A percentile compares a stretch with the other conserved stretches of the same genome.
These are phyloP conservation scores for Elsinoe ampelina DNA, from an alignment of 2,329 filamentous ascomycete species.

Conservation along the genomic window DNA sequence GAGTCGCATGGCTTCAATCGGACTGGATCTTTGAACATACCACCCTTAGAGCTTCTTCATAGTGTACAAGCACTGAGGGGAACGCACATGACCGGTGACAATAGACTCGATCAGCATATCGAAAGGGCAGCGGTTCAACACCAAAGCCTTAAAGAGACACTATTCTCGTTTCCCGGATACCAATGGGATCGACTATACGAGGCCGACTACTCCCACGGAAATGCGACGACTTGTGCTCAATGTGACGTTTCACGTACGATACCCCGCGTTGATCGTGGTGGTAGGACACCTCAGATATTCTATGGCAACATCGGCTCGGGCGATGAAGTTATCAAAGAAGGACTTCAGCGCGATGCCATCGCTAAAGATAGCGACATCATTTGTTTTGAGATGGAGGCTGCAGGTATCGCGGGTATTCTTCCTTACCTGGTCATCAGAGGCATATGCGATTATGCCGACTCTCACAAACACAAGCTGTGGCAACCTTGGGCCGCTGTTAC, in stretches of 20 bases:
- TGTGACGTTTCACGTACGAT: neutral
- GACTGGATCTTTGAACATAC: neutral
- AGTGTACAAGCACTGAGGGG: neutral
- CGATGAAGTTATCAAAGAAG: slow-evolving; percentile 7
- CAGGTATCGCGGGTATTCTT: neutral
- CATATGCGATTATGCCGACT: slow-evolving; percentile 15
- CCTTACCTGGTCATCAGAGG: slow-evolving; percentile 13
- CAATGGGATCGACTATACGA: neutral
- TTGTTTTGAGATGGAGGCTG: slow-evolving; percentile 12
- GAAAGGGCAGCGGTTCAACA: neutral
- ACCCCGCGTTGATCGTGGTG: neutral
- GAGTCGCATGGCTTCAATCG: neutral
- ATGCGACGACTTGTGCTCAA: neutral
- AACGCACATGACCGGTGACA: neutral
- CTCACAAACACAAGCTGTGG: slow-evolving; percentile 13
- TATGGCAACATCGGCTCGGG: slow-evolving; percentile 9
- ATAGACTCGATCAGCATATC: neutral
- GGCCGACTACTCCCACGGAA: neutral
- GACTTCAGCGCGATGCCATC: neutral
- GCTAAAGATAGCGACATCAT: neutral
- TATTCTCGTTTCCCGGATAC: neutral
- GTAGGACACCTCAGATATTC: neutral
- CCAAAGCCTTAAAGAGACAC: neutral
- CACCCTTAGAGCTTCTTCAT: neutral
- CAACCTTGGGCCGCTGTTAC: slow-evolving; percentile 8